These are phyloP conservation scores for Agapanthus africanus DNA, from an alignment of 106 monocot genomes.

Conservation along the genomic window DNA sequence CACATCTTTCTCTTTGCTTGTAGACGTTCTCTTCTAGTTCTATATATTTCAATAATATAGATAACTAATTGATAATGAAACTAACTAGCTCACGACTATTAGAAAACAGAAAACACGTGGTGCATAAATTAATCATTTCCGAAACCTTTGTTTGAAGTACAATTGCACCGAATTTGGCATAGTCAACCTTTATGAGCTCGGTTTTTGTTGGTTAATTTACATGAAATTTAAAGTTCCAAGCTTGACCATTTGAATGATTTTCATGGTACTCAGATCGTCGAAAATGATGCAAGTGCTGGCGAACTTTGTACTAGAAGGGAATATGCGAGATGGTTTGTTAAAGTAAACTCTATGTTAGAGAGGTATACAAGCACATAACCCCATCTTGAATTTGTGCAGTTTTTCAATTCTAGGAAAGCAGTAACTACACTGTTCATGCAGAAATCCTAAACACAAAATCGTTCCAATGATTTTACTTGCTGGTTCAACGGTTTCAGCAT, in stretches of 20 bases:
- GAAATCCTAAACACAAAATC: conserved; percentile 60
- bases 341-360: conserved; percentile 56
- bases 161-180: not conserved
- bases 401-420: not conserved
- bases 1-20: not conserved
- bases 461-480: conserved; percentile 30
- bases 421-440: conserved; percentile 6
- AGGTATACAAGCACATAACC: conserved; percentile 40
- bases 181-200: not conserved
- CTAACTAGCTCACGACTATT: too few relatives aligned
- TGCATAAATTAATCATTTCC: not conserved
- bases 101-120: too few relatives aligned
- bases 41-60: not conserved
- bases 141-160: not conserved
- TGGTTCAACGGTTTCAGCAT: conserved; percentile 39
- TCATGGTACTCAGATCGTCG: conserved; percentile 64
- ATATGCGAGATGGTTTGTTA: conserved; percentile 91
- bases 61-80: not conserved
- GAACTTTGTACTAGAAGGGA: conserved; percentile 87
- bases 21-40: not conserved
- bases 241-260: conserved; percentile 7
- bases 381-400: not conserved
- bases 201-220: not conserved
- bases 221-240: not conserved
- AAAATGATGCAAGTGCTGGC: conserved; percentile 57